Evolutionary conservation across 352 stramenopile species (phyloP).

Genomic region (Phytophthora megakarya): DNA sequence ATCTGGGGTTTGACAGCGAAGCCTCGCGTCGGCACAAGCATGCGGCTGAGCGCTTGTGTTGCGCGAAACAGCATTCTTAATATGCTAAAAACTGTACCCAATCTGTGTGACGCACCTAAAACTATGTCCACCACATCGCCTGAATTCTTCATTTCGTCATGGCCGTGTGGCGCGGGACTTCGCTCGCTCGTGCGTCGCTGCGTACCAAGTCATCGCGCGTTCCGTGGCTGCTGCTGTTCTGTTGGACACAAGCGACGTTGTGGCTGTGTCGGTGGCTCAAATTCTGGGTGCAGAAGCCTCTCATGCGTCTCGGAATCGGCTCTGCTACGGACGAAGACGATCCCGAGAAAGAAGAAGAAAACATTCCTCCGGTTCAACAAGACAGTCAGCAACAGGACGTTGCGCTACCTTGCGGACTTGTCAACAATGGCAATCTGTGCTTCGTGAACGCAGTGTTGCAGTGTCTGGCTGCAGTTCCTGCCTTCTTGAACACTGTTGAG

Average conservation of each 20-base stretch:
- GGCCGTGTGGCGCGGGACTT: slow-evolving; percentile 7
- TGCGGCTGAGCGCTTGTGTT: not conserved
- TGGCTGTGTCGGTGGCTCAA: slow-evolving; percentile 45
- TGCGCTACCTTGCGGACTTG: slow-evolving; percentile 42
- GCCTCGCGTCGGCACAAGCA: slow-evolving; percentile 3
- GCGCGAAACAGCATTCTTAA: slow-evolving; percentile 12
- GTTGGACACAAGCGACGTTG: slow-evolving; percentile 27
- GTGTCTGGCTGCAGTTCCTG: slow-evolving; percentile 54
- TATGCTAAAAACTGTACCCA: too few relatives aligned
- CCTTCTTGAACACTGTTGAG: slow-evolving; percentile 44
- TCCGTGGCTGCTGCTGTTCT: slow-evolving; percentile 43
- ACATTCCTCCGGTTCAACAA: not conserved
- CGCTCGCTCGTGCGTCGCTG: slow-evolving; percentile 9
- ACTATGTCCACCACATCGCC: not conserved
- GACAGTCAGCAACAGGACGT: not conserved
- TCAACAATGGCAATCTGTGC: slow-evolving; percentile 78
- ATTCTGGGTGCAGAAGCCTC: slow-evolving; percentile 29
- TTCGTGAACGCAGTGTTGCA: slow-evolving; percentile 81
- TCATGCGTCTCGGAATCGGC: slow-evolving; percentile 44
- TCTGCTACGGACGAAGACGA: slow-evolving; percentile 8
- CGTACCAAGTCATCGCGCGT: slow-evolving; percentile 15
- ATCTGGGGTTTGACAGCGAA: slow-evolving; percentile 35
- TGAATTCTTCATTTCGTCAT: slow-evolving; percentile 5
- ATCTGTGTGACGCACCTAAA: not conserved
- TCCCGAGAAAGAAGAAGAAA: slow-evolving; percentile 21